Base-by-base conservation (phyloP, 23 red algal species). In the Cyanidium caldarium region DNA sequence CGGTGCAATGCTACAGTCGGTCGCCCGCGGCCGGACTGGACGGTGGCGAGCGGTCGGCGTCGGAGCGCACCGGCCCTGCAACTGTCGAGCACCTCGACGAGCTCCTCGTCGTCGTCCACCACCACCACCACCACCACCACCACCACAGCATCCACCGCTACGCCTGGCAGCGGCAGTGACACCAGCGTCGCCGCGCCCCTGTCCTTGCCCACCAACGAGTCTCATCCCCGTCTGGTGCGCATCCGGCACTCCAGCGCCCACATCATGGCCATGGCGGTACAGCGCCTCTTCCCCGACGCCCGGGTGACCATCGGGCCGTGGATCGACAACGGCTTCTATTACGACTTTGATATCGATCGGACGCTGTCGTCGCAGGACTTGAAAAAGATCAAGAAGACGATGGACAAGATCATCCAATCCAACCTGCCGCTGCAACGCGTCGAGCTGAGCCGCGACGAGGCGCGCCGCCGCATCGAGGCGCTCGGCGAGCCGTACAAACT, bases 311-410 rank as follows among this genome's bases (percentile, higher is more conserved):
- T 98, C 30, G 92, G 92, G 2, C 92, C 92, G 0, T 98, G 92
- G 84, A 98, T 98, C 68, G 84, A 98, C 13, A 98, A 98, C 40
- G 92, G 92, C 61, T 98, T 98, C 51, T 98, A 98, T 46, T 98
- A 98, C 42, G 92, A 98, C 67, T 98, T 98, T 76, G 85, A 88
- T 68, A 68, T 72, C 42, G 16, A 33, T 0, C 33, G 69, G 37
- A 65, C 92, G 40, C 88, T 98, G 30, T 70, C 84, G 2, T 79
- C 87, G 25, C 46, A 83, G 42, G 92, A 98, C 35, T 56, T 98
- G 23, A 85, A 88, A 66, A 76, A 77, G 13, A 87, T 98, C 67
- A 86, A 98, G 61, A 84, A 88, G 72, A 80, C 83, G 65, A 98
- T 98, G 92, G 86, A 85, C 58, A 85, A 85, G 45, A 98, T 98